Base-by-base conservation (phyloP, 2,329 filamentous ascomycete species). In the Dothistroma septosporum region DNA sequence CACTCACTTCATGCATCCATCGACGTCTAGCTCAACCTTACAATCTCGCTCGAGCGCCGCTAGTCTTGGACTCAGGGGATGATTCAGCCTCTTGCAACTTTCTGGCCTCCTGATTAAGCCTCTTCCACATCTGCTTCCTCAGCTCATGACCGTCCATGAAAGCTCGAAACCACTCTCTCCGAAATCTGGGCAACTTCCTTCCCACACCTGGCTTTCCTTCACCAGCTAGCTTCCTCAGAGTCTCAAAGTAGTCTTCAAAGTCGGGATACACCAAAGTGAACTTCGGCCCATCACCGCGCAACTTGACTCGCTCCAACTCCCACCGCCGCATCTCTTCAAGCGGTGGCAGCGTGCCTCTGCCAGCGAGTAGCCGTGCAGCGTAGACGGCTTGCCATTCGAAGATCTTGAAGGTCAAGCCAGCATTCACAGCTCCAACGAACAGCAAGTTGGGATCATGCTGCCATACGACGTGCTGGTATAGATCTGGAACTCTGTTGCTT, bases 301-400 rank as follows among this genome's bases (percentile, higher is more conserved):
- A 68, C 21, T 73, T 73, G 11, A 88, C 80, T 0, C 85, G 75
- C 2, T 85, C 80, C 1, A 69, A 67, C 66, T 88, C 86, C 86
- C 86, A 88, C 21, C 67, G 70, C 35, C 75, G 67, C 76, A 84
- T 83, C 58, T 82, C 82, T 12, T 76, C 73, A 0, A 74, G 22
- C 0, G 79, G 64, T 0, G 86, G 86, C 1, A 87, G 72, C 0
- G 65, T 73, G 0, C 79, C 80, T 1, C 83, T 76, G 0, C 83
- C 83, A 0, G 85, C 81, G 0, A 88, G 76, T 1, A 86, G 72
- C 0, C 85, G 76, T 1, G 86, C 85, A 0, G 82, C 83, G 1
- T 84, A 78, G 0, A 88, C 85, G 7, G 85, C 85, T 68, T 88
- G 86, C 83, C 84, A 88, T 73, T 88, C 86, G 58, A 87, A 88